A percentile compares a stretch with the other conserved stretches of the same genome.
Conservation (phyloP, 1,284 basidiomycete species). For the Trichosporon sp. region DNA sequence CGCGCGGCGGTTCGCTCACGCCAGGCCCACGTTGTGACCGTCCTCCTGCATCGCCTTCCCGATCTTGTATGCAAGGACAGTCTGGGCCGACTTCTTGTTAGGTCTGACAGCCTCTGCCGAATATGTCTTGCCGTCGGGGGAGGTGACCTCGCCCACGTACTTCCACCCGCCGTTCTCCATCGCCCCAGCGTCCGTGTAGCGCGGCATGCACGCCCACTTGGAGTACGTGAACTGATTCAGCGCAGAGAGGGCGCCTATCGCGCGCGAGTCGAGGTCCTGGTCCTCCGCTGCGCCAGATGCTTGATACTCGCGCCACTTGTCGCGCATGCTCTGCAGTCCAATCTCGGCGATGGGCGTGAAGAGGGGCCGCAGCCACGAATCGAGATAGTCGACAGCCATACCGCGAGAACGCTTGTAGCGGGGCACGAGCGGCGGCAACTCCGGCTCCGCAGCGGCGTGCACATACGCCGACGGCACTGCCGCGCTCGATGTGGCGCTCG, state of each 20-base stretch:
- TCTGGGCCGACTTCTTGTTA: conserved; percentile 30
- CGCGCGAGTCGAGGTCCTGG: not conserved
- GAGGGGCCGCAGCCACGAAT: conserved; percentile 34
- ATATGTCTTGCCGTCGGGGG: conserved; percentile 11
- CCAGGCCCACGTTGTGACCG: not conserved
- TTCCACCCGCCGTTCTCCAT: conserved; percentile 4
- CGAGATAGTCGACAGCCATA: conserved; percentile 29
- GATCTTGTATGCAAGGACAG: conserved; percentile 34
- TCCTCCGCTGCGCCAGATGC: not conserved
- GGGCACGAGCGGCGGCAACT: not conserved
- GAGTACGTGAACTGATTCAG: conserved; percentile 9
- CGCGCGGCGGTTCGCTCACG: not conserved
- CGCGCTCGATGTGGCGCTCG: not conserved
- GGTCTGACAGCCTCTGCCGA: conserved; percentile 22
- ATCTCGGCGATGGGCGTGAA: conserved; percentile 32
- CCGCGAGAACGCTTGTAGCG: conserved; percentile 22
- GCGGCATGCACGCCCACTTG: conserved; percentile 1
- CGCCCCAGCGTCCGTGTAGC: not conserved
- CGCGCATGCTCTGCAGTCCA: conserved; percentile 19
- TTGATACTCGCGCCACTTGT: not conserved
- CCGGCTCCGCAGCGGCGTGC: not conserved
- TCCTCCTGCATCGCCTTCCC: conserved; percentile 18
- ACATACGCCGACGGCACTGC: conserved; percentile 3
- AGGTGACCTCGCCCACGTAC: not conserved
- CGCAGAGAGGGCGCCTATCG: conserved; percentile 1